These are phyloP conservation scores for Pichia sp. DNA, from an alignment of 1,139 yeast genomes.

Conservation along the genomic window DNA sequence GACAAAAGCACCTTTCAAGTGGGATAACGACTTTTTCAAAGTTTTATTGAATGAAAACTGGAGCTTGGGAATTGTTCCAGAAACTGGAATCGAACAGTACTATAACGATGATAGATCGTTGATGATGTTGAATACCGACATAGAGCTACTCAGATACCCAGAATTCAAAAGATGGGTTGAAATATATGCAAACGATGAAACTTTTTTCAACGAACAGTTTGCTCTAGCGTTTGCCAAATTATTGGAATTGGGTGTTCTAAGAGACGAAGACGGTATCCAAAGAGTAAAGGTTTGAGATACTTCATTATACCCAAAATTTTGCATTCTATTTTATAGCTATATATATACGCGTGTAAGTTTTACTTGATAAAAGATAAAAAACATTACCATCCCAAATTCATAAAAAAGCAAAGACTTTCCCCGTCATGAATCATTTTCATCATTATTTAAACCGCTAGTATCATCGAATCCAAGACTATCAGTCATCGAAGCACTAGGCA, in stretches of 20 bases:
- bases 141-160: constrained; percentile 65
- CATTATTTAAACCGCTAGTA: constrained; percentile 23
- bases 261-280: constrained; percentile 33
- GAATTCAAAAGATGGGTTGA: constrained; percentile 63
- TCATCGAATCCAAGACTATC: constrained; percentile 29
- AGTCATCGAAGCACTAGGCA: constrained; percentile 47
- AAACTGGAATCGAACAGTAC: constrained; percentile 41
- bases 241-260: constrained; percentile 65
- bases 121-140: constrained; percentile 90
- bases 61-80: constrained; percentile 37
- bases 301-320: neutral
- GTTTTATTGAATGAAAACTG: constrained; percentile 36
- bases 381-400: neutral
- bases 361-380: neutral
- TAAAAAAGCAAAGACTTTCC: neutral
- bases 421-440: constrained; percentile 6
- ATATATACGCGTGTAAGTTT: neutral
- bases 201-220: constrained; percentile 68
- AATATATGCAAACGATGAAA: constrained; percentile 68
- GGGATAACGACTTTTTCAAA: constrained; percentile 39
- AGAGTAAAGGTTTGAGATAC: constrained; percentile 24
- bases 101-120: constrained; percentile 38
- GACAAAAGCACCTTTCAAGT: constrained; percentile 37
- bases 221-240: constrained; percentile 63
- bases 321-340: neutral